Evolutionary conservation across 2,329 filamentous ascomycete species (phyloP), one percentile per base, ranked within the genome.

Genomic region (Lithohypha guttulata): DNA sequence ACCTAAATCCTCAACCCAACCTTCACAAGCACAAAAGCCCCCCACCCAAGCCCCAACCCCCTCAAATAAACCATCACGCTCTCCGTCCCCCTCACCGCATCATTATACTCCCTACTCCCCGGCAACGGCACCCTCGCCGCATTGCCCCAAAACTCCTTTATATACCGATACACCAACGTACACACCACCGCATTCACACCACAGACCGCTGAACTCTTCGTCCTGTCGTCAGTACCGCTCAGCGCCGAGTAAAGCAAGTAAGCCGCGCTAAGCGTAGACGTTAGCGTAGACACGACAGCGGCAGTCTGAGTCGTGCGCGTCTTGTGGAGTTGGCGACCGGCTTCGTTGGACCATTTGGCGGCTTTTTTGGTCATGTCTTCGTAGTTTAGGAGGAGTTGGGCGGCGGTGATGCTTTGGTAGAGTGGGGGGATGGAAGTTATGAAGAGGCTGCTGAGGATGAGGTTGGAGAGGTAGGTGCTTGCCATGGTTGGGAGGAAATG

Each of bases 291-390:
- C 6, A 33, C 18, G 22, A 40, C 19, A 26, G 27, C 29, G n/a
- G 37, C 28, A 13, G 28, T 19, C 18, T 34, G 37, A 9, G 37
- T 40, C 18, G 28, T 34, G 7, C 37, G 28, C 6, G 37, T 40
- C 22, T 35, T 28, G 20, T 29, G 21, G 8, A 41, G 32, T 28
- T 34, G 31, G 5, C 9, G 15, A 11, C 13, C 32, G 21, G 22
- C 39, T 27, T 25, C 28, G 14, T 14, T 15, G n/a, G 31, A 26
- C 14, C 14, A 25, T 36, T 26, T 28, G 18, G 32, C 39, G 11
- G 39, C 32, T 11, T 34, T 27, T 21, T 41, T 27, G 6, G 21
- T 41, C 15, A 8, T 34, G 3, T 9, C 17, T 28, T 35, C 39
- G 20, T 41, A 35, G 3, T 29, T 4, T 11, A 26, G 21, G 4